Conservation (phyloP, 78 protist genomes). For the Dictyostelium citrinum region DNA sequence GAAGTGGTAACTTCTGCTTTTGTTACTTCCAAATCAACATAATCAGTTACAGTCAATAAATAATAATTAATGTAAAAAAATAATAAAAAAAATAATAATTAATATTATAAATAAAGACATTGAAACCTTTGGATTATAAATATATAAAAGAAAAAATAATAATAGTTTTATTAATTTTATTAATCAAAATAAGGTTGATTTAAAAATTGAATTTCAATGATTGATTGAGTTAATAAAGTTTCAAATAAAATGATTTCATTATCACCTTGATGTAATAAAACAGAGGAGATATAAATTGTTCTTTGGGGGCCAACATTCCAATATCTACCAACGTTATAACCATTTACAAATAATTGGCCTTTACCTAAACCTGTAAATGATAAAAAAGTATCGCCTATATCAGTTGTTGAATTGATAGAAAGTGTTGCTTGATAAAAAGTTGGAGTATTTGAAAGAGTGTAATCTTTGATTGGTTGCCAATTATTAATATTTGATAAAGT, state of each 20-base stretch:
- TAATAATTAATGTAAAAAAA: too few relatives aligned
- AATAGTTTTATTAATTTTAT: not conserved
- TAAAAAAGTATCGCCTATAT: constrained; percentile 16
- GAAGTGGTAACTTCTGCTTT: not conserved
- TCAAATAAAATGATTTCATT: constrained; percentile 64
- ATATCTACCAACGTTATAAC: constrained; percentile 77
- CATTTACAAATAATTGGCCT: constrained; percentile 69
- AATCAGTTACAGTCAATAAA: not conserved
- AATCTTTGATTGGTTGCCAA: not conserved
- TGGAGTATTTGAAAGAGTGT: constrained; percentile 4
- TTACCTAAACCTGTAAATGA: constrained; percentile 43
- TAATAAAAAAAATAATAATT: too few relatives aligned
- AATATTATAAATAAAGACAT: too few relatives aligned
- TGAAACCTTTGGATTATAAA: too few relatives aligned
- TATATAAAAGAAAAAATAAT: too few relatives aligned
- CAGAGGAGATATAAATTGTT: constrained; percentile 53
- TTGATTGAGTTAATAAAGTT: not conserved
- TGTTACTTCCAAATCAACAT: not conserved
- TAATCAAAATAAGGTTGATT: constrained; percentile 44
- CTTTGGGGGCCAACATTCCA: constrained; percentile 78
- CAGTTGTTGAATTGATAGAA: not conserved
- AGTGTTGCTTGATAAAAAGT: constrained; percentile 42
- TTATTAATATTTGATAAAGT: not conserved
- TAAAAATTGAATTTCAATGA: constrained; percentile 1
- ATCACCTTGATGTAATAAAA: constrained; percentile 30